Conservation (phyloP, 2,329 filamentous ascomycete genomes). For the Epichloe bromicola region DNA sequence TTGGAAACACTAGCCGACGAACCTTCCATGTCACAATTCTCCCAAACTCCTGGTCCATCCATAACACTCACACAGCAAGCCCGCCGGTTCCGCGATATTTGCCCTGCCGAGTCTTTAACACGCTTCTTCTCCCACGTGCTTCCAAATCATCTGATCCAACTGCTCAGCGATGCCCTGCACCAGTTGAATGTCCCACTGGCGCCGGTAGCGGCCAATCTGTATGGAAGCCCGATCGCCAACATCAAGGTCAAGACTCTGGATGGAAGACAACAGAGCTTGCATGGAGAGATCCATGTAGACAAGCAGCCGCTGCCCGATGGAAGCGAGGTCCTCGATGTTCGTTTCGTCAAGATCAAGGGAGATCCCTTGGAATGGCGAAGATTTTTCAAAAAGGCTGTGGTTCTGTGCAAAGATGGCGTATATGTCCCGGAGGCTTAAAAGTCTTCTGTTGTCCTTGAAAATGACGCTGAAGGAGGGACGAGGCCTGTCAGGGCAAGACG, state of each 20-base stretch:
- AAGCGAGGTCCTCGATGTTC: slow-evolving; percentile 62
- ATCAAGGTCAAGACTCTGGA: slow-evolving; percentile 67
- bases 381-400: slow-evolving; percentile 91
- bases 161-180: slow-evolving; percentile 70
- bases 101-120: slow-evolving; percentile 75
- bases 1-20: slow-evolving; percentile 66
- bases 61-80: slow-evolving; percentile 81
- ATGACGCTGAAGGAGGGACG: neutral
- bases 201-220: slow-evolving; percentile 29
- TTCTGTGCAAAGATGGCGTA: slow-evolving; percentile 77
- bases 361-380: slow-evolving; percentile 93
- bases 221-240: slow-evolving; percentile 43
- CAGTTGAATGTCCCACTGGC: slow-evolving; percentile 70
- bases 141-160: slow-evolving; percentile 60
- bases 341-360: slow-evolving; percentile 89
- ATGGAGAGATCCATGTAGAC: slow-evolving; percentile 65
- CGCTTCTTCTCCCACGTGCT: slow-evolving; percentile 84
- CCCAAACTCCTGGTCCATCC: slow-evolving; percentile 62
- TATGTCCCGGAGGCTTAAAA: slow-evolving; percentile 36
- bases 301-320: slow-evolving; percentile 42
- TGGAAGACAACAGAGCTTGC: slow-evolving; percentile 56
- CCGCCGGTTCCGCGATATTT: slow-evolving; percentile 77
- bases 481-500: neutral
- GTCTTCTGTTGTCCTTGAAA: neutral
- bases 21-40: slow-evolving; percentile 78